Percentiles rank a stretch among this genome's conserved stretches.
Conservation (phyloP, 345 rosid genomes). For the Chamaenerion angustifolium region DNA sequence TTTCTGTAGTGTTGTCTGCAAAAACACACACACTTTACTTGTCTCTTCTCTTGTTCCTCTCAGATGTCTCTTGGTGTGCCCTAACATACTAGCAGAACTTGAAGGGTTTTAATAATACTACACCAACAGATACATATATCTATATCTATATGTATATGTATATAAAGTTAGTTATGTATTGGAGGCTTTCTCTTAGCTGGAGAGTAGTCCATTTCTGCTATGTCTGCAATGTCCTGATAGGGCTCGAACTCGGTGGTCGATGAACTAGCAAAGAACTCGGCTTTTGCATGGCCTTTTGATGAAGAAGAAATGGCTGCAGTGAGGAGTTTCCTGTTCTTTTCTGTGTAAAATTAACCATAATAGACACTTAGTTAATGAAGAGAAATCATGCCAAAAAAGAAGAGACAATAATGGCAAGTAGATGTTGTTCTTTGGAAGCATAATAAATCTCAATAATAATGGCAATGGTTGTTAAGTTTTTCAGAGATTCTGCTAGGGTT, state of each 20-base stretch:
- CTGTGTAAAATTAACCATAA: conserved; percentile 10
- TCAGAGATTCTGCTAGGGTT: no score
- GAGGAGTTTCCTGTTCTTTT: conserved; percentile 17
- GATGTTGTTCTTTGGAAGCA: no score
- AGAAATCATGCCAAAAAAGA: no score
- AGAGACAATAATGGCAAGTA: no score
- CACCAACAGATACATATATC: neutral
- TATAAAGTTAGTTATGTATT: conserved; percentile 25
- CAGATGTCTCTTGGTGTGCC: neutral
- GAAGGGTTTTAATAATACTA: no score
- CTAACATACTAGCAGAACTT: neutral
- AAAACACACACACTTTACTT: neutral
- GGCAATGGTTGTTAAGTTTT: no score
- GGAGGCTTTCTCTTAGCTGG: conserved; percentile 44
- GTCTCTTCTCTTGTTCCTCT: conserved; percentile 3
- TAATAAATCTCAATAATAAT: no score
- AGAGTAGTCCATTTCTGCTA: conserved; percentile 40
- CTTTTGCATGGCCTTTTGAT: neutral
- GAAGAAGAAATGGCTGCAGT: conserved; percentile 6
- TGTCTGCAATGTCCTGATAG: conserved; percentile 19
- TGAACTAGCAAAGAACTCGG: conserved; percentile 6
- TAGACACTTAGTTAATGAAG: no score
- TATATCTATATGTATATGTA: neutral
- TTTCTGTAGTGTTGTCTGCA: conserved; percentile 26
- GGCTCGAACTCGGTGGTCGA: conserved; percentile 3